Percentiles rank a stretch among this genome's conserved stretches.
These are phyloP conservation scores for Exophiala aquamarina DNA, from an alignment of 2,329 filamentous ascomycete species.

Conservation along the genomic window DNA sequence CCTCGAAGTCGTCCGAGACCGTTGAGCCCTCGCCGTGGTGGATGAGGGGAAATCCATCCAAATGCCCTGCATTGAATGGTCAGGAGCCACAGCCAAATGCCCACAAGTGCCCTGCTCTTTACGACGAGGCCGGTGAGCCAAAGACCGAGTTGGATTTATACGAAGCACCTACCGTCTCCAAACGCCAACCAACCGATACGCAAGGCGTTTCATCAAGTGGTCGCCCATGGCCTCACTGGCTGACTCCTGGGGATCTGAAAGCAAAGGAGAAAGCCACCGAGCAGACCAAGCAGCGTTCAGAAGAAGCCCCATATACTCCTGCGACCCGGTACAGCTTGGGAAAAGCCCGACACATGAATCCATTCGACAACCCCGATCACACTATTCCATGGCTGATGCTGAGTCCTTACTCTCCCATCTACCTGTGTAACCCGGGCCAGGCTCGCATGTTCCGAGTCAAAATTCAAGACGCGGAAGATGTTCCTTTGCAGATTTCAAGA, in stretches of 20 bases:
- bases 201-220: background rate
- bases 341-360: slow-evolving; percentile 24
- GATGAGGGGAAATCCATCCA: slow-evolving; percentile 12
- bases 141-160: slow-evolving; percentile 24
- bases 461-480: slow-evolving; percentile 18
- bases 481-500: slow-evolving; percentile 20
- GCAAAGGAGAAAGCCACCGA: slow-evolving; percentile 8
- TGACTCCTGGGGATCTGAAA: slow-evolving; percentile 15
- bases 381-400: slow-evolving; percentile 43
- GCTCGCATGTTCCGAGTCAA: slow-evolving; percentile 20
- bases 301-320: background rate
- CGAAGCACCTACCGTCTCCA: background rate
- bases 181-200: background rate
- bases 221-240: background rate
- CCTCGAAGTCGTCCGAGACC: background rate
- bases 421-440: slow-evolving; percentile 23
- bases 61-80: slow-evolving; percentile 15
- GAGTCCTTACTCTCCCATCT: slow-evolving; percentile 56
- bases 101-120: slow-evolving; percentile 16
- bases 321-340: slow-evolving; percentile 16
- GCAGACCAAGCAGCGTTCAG: background rate
- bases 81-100: slow-evolving; percentile 10
- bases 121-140: slow-evolving; percentile 15
- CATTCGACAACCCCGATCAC: slow-evolving; percentile 36
- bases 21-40: slow-evolving; percentile 10